phyloP scores from a whole-genome alignment of 257 asterid species.

The Nicotiana attenuata region DNA sequence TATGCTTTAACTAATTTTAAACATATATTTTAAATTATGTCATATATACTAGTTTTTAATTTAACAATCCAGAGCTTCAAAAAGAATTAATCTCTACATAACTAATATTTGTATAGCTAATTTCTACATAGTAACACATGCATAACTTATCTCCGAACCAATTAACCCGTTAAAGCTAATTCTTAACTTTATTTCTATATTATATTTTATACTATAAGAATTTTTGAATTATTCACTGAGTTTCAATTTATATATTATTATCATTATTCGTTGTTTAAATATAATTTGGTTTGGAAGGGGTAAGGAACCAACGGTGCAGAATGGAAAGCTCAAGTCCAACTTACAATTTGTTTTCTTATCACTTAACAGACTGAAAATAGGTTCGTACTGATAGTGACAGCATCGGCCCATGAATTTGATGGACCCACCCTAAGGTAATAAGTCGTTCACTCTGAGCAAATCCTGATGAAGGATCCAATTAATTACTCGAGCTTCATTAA shows the following conservation, averaged over 20 bases:
- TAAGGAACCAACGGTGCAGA: constrained; percentile 20
- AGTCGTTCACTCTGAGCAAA: background rate
- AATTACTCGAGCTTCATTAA: background rate
- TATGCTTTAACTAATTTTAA: no score
- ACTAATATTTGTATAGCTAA: no score
- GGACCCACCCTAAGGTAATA: background rate
- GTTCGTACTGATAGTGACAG: constrained; percentile 15
- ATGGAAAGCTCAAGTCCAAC: constrained; percentile 16
- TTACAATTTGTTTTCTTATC: constrained; percentile 3
- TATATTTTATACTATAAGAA: background rate
- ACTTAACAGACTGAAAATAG: background rate
- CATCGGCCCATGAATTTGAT: constrained; percentile 11
- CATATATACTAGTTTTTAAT: no score
- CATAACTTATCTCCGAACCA: background rate
- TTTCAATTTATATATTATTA: background rate
- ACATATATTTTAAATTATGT: no score
- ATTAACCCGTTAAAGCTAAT: background rate
- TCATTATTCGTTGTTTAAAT: background rate
- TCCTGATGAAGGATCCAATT: background rate
- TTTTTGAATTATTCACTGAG: background rate
- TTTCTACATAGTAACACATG: no score
- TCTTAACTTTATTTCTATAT: background rate
- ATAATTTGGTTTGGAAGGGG: constrained; percentile 6
- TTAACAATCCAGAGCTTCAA: no score
- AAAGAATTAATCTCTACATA: no score